Evolutionary conservation across 352 stramenopile species (phyloP).

Genomic region (Elongisporangium undulatum): DNA sequence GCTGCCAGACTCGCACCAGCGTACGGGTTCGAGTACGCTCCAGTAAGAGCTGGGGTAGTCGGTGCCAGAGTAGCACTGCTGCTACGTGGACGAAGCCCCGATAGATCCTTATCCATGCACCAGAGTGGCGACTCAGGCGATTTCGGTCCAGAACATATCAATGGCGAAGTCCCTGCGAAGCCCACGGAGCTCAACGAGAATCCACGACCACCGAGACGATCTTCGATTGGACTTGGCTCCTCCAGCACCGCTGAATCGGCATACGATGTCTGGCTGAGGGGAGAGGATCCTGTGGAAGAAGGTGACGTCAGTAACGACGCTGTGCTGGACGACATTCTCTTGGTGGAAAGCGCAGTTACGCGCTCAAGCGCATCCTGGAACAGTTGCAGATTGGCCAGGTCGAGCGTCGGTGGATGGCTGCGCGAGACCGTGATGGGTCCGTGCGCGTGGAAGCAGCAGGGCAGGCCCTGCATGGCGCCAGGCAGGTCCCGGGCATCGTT

Average conservation of each 20-base stretch:
- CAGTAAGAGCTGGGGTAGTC: neutral
- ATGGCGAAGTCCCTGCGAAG: neutral
- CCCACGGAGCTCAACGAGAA: neutral
- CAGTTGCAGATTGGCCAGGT: slow-evolving; percentile 56
- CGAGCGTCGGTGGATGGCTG: slow-evolving; percentile 45
- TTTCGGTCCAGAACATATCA: neutral
- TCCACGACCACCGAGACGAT: neutral
- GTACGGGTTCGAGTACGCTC: slow-evolving; percentile 17
- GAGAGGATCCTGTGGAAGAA: slow-evolving; percentile 60
- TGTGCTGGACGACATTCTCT: slow-evolving; percentile 63
- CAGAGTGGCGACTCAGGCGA: neutral
- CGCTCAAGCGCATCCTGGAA: slow-evolving; percentile 51
- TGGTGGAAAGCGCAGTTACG: slow-evolving; percentile 19
- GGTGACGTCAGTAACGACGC: slow-evolving; percentile 62
- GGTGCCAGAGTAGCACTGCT: neutral
- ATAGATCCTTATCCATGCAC: neutral
- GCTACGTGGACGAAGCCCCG: neutral
- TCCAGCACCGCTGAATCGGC: neutral
- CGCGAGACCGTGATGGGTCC: slow-evolving; percentile 42
- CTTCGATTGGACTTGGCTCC: neutral
- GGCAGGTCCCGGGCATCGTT: slow-evolving; percentile 58
- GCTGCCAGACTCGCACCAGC: slow-evolving; percentile 1
- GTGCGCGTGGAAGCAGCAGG: slow-evolving; percentile 19
- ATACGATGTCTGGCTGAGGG: slow-evolving; percentile 29
- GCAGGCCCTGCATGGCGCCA: slow-evolving; percentile 33